Evolutionary conservation across 106 monocot species (phyloP), one percentile per base, ranked within the genome.

Genomic region (Dioscorea alata): DNA sequence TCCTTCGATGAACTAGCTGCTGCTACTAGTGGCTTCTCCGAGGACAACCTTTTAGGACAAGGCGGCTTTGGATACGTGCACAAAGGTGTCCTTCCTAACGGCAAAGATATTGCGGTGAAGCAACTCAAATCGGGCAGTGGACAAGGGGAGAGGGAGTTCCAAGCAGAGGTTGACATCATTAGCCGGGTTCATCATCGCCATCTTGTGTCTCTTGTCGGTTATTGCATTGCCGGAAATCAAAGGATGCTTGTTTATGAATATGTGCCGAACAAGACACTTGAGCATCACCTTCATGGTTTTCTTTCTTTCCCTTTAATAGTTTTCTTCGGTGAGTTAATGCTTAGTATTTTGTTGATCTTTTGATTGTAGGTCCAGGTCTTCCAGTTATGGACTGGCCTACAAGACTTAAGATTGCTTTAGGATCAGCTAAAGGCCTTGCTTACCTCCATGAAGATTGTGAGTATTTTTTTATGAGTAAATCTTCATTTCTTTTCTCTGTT

Each of bases 391-490:
- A 88, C 61, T 94, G 85, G 78, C 76, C 76, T 34, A 88, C 90
- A 23, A 85, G 94, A 70, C 66, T 94, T 18, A 85, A 76, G 71
- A 94, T 94, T 32, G 90, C 94, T 23, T 51, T 94, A 31, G 94
- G 94, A 28, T 85, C 94, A 13, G 94, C 94, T 16, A 94, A 86
- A 70, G 94, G 90, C 20, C 88, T 94, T 23, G 85, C 94, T 33
- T 94, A 94, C 73, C 71, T 94, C 76, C 94, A 94, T 52, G 94
- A 94, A 74, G 94, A 94, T 63, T 94, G 94, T 94, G 59, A 91
- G 86, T 63, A 53, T 52, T 48, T 34, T 66, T 23, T 10, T 20
- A 18, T 63, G 4, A 20, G 15, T 49, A 49, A 3, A 60, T 34
- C 18, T 31, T 25, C 22, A 0, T 54, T 61, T 67, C 21, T 50